These are phyloP conservation scores for Sporothrix humicola DNA, from an alignment of 2,329 filamentous ascomycete species.

Conservation along the genomic window DNA sequence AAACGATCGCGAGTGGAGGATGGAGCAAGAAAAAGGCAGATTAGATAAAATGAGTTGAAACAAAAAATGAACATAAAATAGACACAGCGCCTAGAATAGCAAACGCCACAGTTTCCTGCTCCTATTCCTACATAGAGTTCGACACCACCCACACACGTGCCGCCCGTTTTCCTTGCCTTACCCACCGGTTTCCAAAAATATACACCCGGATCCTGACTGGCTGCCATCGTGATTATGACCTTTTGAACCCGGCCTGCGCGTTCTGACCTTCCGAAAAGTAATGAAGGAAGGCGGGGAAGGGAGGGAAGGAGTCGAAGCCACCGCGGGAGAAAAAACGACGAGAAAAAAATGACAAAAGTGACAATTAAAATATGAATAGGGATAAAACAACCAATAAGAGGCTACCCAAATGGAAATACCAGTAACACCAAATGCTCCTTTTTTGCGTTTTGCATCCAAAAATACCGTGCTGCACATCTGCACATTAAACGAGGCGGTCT, in stretches of 20 bases:
- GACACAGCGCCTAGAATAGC: background rate
- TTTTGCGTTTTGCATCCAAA: background rate
- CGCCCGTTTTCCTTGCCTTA: constrained; percentile 9
- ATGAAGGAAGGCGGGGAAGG: background rate
- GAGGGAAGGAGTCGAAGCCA: background rate
- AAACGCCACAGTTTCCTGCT: background rate
- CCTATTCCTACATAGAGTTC: background rate
- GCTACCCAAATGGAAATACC: constrained; percentile 20
- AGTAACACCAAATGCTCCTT: constrained; percentile 28
- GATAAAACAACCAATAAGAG: constrained; percentile 24
- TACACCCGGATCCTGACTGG: background rate
- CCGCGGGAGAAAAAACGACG: background rate
- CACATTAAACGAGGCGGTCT: background rate
- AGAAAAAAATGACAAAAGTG: background rate
- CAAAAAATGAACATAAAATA: too few relatives aligned
- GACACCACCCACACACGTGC: background rate
- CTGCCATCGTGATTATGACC: background rate
- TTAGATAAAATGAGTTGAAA: background rate
- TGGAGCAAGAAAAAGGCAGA: background rate
- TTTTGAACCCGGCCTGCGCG: background rate
- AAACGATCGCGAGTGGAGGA: constrained; percentile 7
- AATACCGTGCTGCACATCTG: background rate
- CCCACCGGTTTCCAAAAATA: constrained; percentile 31
- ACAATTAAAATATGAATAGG: constrained; percentile 12
- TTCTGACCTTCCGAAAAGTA: too few relatives aligned